Evolutionary conservation across 257 asterid genomes (phyloP).

Genomic region (Leonotis leonurus): DNA sequence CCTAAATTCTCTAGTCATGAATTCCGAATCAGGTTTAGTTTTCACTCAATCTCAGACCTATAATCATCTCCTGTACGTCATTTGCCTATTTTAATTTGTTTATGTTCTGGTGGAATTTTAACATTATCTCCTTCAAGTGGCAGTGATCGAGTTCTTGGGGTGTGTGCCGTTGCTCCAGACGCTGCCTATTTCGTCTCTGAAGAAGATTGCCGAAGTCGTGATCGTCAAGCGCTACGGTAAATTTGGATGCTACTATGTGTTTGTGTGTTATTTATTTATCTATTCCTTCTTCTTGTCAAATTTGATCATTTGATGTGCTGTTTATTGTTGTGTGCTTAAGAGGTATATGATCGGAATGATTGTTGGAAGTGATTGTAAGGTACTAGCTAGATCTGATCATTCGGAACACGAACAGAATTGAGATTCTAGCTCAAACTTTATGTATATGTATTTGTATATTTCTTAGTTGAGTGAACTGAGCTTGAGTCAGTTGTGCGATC

Average conservation of each 20-base stretch:
- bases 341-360: neutral
- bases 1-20: slow-evolving; percentile 13
- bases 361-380: neutral
- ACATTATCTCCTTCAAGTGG: neutral
- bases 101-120: neutral
- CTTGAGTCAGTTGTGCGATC: neutral
- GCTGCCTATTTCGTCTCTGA: slow-evolving; percentile 71
- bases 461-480: neutral
- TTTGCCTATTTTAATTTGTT: neutral
- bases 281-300: no score
- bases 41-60: neutral
- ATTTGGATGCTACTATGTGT: neutral
- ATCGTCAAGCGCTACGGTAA: slow-evolving; percentile 56
- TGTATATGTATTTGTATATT: neutral
- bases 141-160: slow-evolving; percentile 89
- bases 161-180: slow-evolving; percentile 85
- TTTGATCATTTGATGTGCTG: neutral
- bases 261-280: no score
- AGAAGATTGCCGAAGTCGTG: slow-evolving; percentile 63
- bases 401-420: neutral
- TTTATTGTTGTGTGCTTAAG: neutral
- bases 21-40: slow-evolving; percentile 22
- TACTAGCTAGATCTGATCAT: neutral
- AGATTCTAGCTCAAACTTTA: neutral
- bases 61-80: neutral